Base-by-base conservation (phyloP, 768 basidiomycete species). In the Mrakia frigida region DNA sequence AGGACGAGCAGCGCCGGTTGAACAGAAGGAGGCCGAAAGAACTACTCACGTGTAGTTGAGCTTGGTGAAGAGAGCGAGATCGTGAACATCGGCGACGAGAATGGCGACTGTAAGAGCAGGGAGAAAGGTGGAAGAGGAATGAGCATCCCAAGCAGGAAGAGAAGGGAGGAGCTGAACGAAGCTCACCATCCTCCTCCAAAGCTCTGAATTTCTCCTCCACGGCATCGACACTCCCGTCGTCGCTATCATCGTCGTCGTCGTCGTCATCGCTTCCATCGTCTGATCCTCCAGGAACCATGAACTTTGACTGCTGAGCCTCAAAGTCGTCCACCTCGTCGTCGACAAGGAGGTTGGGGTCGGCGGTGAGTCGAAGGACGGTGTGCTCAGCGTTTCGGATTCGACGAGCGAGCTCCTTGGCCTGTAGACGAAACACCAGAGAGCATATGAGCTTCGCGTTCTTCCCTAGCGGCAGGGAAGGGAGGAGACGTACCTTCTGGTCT, bases 1-100 rank as follows among this genome's bases (percentile, higher is more conserved):
- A 39, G 23, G 23, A 39, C 25, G 35, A 35, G 1, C 10, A 14
- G 25, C n/a, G 65, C 21, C 10, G 33, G 61, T 41, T 41, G 69
- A 39, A 21, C n/a, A 11, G 60, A 28, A 6, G 39, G 18, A 33
- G 13, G 31, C 28, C 18, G 28, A 50, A n/a, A 31, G 25, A 23
- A n/a, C 18, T 37, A 52, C 76, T 43, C 28, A 78, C 77, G 97
- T 98, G 81, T 98, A 94, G 83, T 98, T 98, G 74, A 98, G 88
- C 82, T 98, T 98, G 4, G 96, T 95, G 82, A 95, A 92, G 41
- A 98, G 86, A 1, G 94, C 94, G 56, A 95, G 87, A 83, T 94
- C 92, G 80, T 94, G 92, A 16, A 93, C 86, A 78, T 87, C 86
- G 0, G 96, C 96, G 25, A 99, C 96, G 61, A 99, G 88, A 59